Evolutionary conservation across 2,329 filamentous ascomycete species (phyloP), one percentile per base, ranked within the genome.

Genomic region (Cytospora paraplurivora): DNA sequence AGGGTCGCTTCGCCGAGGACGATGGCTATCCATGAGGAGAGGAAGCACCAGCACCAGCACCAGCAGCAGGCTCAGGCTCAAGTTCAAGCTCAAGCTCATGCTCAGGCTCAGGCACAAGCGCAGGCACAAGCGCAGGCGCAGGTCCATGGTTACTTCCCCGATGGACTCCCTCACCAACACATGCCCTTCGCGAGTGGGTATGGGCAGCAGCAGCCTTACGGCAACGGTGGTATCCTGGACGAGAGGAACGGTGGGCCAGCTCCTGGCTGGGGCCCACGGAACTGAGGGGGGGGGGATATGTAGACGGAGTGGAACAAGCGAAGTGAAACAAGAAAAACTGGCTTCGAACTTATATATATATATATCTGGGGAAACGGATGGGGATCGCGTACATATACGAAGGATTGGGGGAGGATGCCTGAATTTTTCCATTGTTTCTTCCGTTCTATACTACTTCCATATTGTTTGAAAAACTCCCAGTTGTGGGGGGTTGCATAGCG

Each of bases 211-310:
- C 56, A 49, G 10, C 15, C 37, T 4, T 61, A 61, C 59, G 37
- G 38, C 33, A 61, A 61, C 19, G 59, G 59, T 27, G 34, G 52
- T 37, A 38, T 50, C 12, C 19, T 47, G 19, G 62, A 59, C 8
- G 50, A 51, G 27, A 27, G 38, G 49, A 63, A 59, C 11, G 54
- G 54, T 32, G 56, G 56, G 32, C 57, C 49, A 11, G 21, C 49
- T 1, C 62, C 56, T n/a, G 61, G 61, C 21, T 59, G 53, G 59
- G 59, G 59, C 11, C 59, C 52, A 12, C 53, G 57, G 34, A 19
- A 21, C n/a, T 34, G 27, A 38, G 44, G 21, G 8, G 13, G 7
- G 8, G 33, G 4, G 13, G 33, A 37, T 5, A 33, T 17, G 17
- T 3, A 19, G 19, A 17, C 13, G 33, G 44, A 35, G 53, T 6